Conservation (phyloP, 176 grass and related monocot genomes). For the Ampelocalamus luodianensis region DNA sequence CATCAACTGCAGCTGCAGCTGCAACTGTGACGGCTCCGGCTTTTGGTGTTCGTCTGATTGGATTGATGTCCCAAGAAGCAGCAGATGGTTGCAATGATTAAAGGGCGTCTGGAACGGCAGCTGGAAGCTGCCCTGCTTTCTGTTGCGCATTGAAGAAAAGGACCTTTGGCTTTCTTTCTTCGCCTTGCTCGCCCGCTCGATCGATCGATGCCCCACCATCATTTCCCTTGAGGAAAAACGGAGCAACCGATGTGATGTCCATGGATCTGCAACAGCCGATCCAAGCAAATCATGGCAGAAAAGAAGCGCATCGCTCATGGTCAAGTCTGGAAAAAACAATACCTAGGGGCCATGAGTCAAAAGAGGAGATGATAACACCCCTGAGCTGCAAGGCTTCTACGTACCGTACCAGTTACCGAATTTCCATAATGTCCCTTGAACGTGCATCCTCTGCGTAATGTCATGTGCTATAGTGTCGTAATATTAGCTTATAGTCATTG, state of each 20-base stretch:
- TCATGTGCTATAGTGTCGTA: too few species aligned
- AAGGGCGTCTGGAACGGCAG: conserved; percentile 68
- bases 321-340: background rate
- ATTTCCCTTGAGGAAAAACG: conserved; percentile 18
- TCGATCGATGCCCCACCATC: conserved; percentile 27
- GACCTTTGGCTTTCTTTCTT: background rate
- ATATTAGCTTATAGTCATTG: too few species aligned
- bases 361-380: conserved; percentile 19
- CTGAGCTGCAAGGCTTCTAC: too few species aligned
- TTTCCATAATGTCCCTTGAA: too few species aligned
- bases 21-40: conserved; percentile 44
- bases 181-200: background rate
- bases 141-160: conserved; percentile 45
- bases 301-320: conserved; percentile 14
- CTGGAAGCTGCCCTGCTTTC: conserved; percentile 61
- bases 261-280: conserved; percentile 17
- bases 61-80: conserved; percentile 51
- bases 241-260: conserved; percentile 34
- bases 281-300: conserved; percentile 29
- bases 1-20: conserved; percentile 40
- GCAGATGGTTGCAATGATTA: conserved; percentile 67
- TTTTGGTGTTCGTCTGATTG: conserved; percentile 50
- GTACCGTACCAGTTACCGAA: too few species aligned
- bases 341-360: background rate
- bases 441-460: too few species aligned